Percentiles rank a stretch among this genome's conserved stretches.
These are phyloP conservation scores for Cercospora nicotianae DNA, from an alignment of 2,329 filamentous ascomycete species.

Conservation along the genomic window DNA sequence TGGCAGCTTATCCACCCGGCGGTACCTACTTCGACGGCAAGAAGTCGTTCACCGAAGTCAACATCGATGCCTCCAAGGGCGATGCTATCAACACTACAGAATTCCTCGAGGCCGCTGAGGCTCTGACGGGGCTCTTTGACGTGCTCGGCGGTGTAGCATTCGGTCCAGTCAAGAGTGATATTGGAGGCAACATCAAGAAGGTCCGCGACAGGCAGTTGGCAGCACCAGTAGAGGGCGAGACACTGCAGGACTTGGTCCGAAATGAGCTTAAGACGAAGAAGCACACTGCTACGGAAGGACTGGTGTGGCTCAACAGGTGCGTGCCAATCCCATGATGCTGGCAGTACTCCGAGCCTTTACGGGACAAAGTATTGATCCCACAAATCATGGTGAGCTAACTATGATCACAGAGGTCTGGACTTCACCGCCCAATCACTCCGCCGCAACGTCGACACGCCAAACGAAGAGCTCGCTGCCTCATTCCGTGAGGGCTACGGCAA, in stretches of 20 bases:
- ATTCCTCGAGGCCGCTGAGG: constrained; percentile 89
- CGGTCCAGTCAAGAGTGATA: constrained; percentile 85
- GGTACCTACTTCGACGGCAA: constrained; percentile 85
- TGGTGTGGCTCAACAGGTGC: constrained; percentile 87
- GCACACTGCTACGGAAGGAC: constrained; percentile 82
- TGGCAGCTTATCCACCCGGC: constrained; percentile 47
- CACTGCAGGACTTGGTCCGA: constrained; percentile 77
- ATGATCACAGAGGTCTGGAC: constrained; percentile 70
- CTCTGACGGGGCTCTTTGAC: constrained; percentile 79
- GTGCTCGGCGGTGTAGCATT: constrained; percentile 72
- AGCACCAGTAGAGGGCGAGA: constrained; percentile 75
- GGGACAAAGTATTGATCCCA: not conserved
- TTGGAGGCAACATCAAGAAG: constrained; percentile 95
- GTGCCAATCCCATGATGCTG: constrained; percentile 26
- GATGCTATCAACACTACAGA: constrained; percentile 78
- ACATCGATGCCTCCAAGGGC: constrained; percentile 69
- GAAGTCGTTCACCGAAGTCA: constrained; percentile 80
- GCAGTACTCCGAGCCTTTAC: not conserved
- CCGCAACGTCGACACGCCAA: constrained; percentile 67
- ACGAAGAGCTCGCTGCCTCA: constrained; percentile 76
- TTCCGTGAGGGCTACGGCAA: constrained; percentile 82
- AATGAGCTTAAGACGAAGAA: constrained; percentile 91
- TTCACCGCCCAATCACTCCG: constrained; percentile 86
- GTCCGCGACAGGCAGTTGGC: constrained; percentile 78
- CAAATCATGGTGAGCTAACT: not conserved